These are phyloP conservation scores for Wilhelminamyces savonicus DNA, from an alignment of 805 yeast genomes.

Conservation along the genomic window DNA sequence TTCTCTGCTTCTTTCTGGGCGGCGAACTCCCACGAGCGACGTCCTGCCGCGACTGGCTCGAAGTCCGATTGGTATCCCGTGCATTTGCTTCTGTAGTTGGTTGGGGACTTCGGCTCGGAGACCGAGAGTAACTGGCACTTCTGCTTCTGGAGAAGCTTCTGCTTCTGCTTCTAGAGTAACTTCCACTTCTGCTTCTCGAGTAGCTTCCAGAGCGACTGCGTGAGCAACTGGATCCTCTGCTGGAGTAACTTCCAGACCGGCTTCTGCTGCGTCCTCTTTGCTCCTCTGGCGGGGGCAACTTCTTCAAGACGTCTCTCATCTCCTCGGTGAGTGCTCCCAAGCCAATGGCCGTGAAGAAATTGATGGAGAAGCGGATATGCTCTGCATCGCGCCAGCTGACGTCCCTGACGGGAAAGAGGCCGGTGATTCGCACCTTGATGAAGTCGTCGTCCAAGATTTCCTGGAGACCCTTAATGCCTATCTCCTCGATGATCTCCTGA, in stretches of 20 bases:
- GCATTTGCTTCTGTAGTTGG: too few relatives aligned
- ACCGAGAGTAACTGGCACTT: constrained; percentile 10
- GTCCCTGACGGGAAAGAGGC: constrained; percentile 55
- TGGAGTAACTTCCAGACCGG: constrained; percentile 15
- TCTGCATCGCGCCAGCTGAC: constrained; percentile 34
- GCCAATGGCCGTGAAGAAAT: constrained; percentile 90
- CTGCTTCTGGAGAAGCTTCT: constrained; percentile 11
- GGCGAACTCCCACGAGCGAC: too few relatives aligned
- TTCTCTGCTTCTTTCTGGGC: too few relatives aligned
- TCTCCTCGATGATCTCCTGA: constrained; percentile 69
- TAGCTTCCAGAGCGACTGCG: constrained; percentile 3
- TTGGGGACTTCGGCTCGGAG: too few relatives aligned
- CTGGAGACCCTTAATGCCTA: constrained; percentile 53
- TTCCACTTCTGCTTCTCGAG: constrained; percentile 8
- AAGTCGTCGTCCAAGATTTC: constrained; percentile 40
- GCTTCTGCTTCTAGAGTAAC: constrained; percentile 14
- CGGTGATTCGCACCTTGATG: constrained; percentile 41
- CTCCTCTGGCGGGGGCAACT: constrained; percentile 18
- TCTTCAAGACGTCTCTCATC: constrained; percentile 56
- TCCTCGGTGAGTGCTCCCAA: constrained; percentile 76
- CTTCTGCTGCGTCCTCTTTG: constrained; percentile 10
- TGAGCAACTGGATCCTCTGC: constrained; percentile 2
- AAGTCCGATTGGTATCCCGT: too few relatives aligned
- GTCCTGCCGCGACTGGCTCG: too few relatives aligned
- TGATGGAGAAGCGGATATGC: constrained; percentile 69